These are phyloP conservation scores for Aspergillus niger DNA, from an alignment of 2,329 filamentous ascomycete species.

Conservation along the genomic window DNA sequence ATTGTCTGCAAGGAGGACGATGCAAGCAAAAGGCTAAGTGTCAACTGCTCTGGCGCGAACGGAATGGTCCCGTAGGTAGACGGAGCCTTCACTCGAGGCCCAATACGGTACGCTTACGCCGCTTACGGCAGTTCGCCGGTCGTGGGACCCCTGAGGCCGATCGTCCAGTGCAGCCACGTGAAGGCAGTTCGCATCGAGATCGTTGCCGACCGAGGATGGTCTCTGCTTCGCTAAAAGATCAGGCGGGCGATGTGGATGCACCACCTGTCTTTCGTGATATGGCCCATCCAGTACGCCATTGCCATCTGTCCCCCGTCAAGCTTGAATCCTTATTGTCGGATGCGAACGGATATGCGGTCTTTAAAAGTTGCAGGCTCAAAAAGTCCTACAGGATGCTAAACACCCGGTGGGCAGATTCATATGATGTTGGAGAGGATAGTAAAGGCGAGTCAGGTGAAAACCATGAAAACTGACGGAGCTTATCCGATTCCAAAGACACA, in stretches of 20 bases:
- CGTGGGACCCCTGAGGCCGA: constrained; percentile 28
- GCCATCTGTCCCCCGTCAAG: background rate
- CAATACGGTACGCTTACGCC: constrained; percentile 14
- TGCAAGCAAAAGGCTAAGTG: constrained; percentile 1
- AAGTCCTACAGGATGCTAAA: background rate
- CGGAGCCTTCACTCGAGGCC: background rate
- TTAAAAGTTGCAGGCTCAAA: background rate
- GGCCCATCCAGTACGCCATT: background rate
- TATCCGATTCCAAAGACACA: background rate
- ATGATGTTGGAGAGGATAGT: background rate
- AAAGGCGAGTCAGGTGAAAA: background rate
- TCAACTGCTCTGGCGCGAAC: background rate
- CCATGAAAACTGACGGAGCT: background rate
- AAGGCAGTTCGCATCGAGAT: constrained; percentile 24
- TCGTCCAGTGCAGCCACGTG: constrained; percentile 26
- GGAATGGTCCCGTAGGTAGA: background rate
- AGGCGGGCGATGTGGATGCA: background rate
- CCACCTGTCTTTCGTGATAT: background rate
- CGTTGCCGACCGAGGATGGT: constrained; percentile 16
- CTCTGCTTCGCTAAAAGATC: constrained; percentile 1
- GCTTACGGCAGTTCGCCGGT: constrained; percentile 22
- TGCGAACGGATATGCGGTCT: background rate
- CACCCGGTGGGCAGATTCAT: background rate
- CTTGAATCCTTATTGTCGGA: background rate
- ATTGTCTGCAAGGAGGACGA: constrained; percentile 12